These are phyloP conservation scores for Aspergillus coremiiformis DNA, from an alignment of 495 filamentous ascomycete species.

Conservation along the genomic window DNA sequence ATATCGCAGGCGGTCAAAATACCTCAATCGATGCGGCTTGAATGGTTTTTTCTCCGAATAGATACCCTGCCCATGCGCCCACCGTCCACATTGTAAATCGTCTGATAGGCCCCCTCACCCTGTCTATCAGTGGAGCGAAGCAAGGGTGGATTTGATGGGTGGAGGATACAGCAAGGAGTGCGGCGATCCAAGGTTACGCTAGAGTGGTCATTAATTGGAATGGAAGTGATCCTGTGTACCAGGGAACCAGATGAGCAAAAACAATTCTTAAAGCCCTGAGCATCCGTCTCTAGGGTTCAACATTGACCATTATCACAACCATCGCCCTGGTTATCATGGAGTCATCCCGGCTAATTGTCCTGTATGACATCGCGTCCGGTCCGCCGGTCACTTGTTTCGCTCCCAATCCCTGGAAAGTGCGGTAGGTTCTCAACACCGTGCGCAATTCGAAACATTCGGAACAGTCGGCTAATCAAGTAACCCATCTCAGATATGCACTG, in stretches of 20 bases:
- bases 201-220: too few relatives aligned
- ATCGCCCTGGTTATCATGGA: background rate
- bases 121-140: background rate
- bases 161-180: too few relatives aligned
- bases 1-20: too few relatives aligned
- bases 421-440: constrained; percentile 9
- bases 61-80: too few relatives aligned
- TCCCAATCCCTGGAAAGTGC: constrained; percentile 56
- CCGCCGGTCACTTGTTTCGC: constrained; percentile 28
- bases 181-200: too few relatives aligned
- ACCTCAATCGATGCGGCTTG: too few relatives aligned
- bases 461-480: background rate
- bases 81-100: too few relatives aligned
- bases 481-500: constrained; percentile 32
- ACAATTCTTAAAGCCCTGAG: background rate
- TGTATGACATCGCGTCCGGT: constrained; percentile 52
- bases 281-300: background rate
- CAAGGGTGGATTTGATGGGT: background rate
- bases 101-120: background rate
- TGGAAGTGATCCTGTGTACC: too few relatives aligned
- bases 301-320: background rate
- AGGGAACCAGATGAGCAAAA: background rate
- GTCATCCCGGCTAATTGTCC: constrained; percentile 22
- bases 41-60: too few relatives aligned
- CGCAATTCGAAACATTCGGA: background rate